Evolutionary conservation across 2,329 filamentous ascomycete species (phyloP), one percentile per base, ranked within the genome.

Genomic region (Cladophialophora exuberans): DNA sequence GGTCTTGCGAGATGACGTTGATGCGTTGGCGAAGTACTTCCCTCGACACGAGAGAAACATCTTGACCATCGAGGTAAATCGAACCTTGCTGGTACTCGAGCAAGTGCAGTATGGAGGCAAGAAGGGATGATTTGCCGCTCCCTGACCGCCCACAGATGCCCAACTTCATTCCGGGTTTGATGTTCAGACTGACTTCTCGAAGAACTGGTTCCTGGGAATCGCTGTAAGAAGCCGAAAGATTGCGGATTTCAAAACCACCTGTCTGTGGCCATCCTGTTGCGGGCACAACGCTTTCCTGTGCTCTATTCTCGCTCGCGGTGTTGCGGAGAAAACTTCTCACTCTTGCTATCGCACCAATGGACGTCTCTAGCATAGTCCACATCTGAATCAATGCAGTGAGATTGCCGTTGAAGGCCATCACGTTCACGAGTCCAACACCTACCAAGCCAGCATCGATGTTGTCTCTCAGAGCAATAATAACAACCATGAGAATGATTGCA

Each of bases 301-400:
- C 36, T 10, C 18, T 52, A 17, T 22, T 23, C 46, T 62, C 62
- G 7, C 44, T 28, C 28, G 44, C 51, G 18, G 57, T 58, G 11
- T 52, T 52, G 13, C 36, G 15, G 11, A 13, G 28, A 39, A 31
- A 6, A 31, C 13, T 31, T 13, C 13, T 31, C 28, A 31, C 7
- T 13, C 39, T 7, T 15, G 25, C 5, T 11, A 36, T 18, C 13
- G 33, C 36, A n/a, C 46, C 26, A 23, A 56, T 20, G 7, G 47
- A 57, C 28, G 54, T 84, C 60, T 84, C 82, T 11, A 84, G 69
- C 36, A 74, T 73, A 0, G 81, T 83, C 80, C 80, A 84, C 46
- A 73, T 76, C 13, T 73, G 72, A 4, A 81, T 71, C 15, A 81
- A 66, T 7, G 76, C 65, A 52, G 77, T 78, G 55, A 83, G 72